Evolutionary conservation across 768 basidiomycete genomes (phyloP), one percentile per base, ranked within the genome.

Genomic region (Boletus subcaerulescens): DNA sequence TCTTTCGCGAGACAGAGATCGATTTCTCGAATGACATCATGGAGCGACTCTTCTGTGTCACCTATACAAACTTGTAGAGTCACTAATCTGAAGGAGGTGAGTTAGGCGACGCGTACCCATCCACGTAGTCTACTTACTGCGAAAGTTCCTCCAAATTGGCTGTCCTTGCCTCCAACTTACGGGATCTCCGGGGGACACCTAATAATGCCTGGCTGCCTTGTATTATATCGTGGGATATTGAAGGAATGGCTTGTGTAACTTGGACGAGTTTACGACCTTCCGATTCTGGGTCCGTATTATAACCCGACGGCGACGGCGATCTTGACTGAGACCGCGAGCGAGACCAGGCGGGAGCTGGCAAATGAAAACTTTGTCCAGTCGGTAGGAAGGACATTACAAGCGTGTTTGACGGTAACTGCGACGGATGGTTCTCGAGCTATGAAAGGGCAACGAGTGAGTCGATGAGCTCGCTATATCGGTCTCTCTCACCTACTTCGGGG

Each of bases 261-360:
- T 74, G 74, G 47, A 76, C 75, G 14, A 74, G 70, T 55, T 74
- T 79, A 43, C 76, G 71, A 15, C 77, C 64, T 41, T 79, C 79
- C 20, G 72, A 73, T 72, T 91, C 89, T 33, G 87, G 87, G 62
- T 91, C 89, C 2, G 89, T 89, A 29, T 78, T 78, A 63, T 89
- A 89, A 10, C 85, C 87, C 41, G 80, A 73, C 12, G 85, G 85
- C n/a, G 86, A 80, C 48, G 81, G 75, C 24, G 82, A 69, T 44
- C 82, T 75, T 42, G 63, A 65, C 58, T 60, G 63, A 24, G 56
- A 61, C 41, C 69, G 68, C 57, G 54, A 57, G 41, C 50, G 60
- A 46, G 68, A 60, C 62, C 65, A 61, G 8, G 62, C 59, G 5
- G 71, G 60, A 38, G 71, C 60, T 20, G 84, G 82, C 22, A 86